Evolutionary conservation across 2,329 filamentous ascomycete species (phyloP).

Genomic region (Fusarium phyllophilum): DNA sequence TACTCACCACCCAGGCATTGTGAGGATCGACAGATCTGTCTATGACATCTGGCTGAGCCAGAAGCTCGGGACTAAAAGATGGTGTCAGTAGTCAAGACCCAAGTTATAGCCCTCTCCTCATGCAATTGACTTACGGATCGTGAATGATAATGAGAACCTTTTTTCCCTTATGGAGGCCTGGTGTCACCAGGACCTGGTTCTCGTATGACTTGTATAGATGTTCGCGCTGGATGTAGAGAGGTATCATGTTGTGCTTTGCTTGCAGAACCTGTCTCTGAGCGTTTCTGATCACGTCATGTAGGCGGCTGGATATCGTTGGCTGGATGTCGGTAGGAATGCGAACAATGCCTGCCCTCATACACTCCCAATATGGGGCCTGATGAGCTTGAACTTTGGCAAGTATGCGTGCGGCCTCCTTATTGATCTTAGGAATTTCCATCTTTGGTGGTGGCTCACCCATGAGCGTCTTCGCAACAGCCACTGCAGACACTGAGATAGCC

Average conservation of each 20-base stretch:
- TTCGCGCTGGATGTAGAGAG: constrained; percentile 81
- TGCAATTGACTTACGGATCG: constrained; percentile 73
- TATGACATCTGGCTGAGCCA: constrained; percentile 73
- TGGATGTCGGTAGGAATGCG: constrained; percentile 61
- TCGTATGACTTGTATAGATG: constrained; percentile 80
- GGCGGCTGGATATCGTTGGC: constrained; percentile 65
- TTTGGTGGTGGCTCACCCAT: constrained; percentile 91
- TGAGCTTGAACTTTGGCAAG: constrained; percentile 68
- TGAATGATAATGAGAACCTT: constrained; percentile 89
- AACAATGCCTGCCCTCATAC: constrained; percentile 77
- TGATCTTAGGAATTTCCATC: constrained; percentile 66
- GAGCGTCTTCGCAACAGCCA: constrained; percentile 89
- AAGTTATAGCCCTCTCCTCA: background rate
- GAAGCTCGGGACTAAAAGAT: constrained; percentile 69
- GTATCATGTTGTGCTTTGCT: constrained; percentile 79
- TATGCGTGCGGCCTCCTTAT: constrained; percentile 65
- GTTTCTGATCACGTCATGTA: constrained; percentile 83
- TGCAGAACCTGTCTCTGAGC: constrained; percentile 79
- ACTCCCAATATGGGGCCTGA: constrained; percentile 84
- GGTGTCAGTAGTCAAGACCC: constrained; percentile 16
- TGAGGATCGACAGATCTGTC: constrained; percentile 81
- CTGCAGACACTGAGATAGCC: constrained; percentile 91
- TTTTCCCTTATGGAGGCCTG: constrained; percentile 71
- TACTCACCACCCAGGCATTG: constrained; percentile 86
- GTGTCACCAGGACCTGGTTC: constrained; percentile 86